Base-by-base conservation (phyloP, 768 basidiomycete species). In the Psilocybe subaeruginosa region DNA sequence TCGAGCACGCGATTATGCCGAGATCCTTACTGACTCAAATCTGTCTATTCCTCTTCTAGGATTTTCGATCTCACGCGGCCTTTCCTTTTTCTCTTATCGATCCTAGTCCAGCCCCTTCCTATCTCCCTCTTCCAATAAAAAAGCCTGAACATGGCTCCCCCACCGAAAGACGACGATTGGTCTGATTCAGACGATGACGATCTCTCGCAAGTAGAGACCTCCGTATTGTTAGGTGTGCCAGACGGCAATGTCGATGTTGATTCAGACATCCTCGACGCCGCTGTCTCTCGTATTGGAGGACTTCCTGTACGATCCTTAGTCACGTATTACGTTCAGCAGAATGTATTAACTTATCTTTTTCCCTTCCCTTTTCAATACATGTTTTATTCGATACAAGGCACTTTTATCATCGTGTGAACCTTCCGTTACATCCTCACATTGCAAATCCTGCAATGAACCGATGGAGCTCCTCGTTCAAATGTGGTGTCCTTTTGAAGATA, bases 281-380 rank as follows among this genome's bases (percentile, higher is more conserved):
- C 90, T 59, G 91, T 95, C 65, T 95, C 93, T 74, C 90, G 93
- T 74, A 89, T 95, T 63, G 93, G 93, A 71, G 93, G 93, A 72
- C 83, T 82, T 77, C 93, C 93, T 82, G 93, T 95, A 89, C 86
- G 92, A 84, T 76, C 78, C 79, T 77, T 74, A 73, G 76, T 68
- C 72, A 75, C 81, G 80, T 85, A 82, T 72, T 70, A 73, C 74
- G 70, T 71, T 68, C 29, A 77, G 75, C 73, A 76, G 68, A 78
- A 82, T 80, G 76, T 80, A 74, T 74, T 74, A 71, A 76, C 83
- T 75, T 77, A 47, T 48, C 74, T 78, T 73, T 74, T 74, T 70
- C 68, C 69, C 66, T 59, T 60, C 56, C 47, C 55, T 54, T 62
- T 56, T 59, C 62, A 59, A 61, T 68, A 60, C 56, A 65, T 59